phyloP scores from a whole-genome alignment of 2,329 filamentous ascomycete species.

The Monosporascus sp. region DNA sequence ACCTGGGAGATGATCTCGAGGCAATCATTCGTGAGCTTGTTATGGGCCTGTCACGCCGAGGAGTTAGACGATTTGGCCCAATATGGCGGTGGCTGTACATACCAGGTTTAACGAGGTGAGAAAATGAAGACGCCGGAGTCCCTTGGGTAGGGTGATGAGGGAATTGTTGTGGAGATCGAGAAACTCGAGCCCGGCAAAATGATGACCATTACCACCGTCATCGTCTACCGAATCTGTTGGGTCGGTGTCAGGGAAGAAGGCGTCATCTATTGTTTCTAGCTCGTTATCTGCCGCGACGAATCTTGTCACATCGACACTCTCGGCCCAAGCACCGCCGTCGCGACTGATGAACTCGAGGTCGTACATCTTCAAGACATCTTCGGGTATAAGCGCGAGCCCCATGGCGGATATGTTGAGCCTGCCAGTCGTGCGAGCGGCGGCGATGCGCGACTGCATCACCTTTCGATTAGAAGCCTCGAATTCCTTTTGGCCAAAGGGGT shows the following conservation, averaged over 20 bases:
- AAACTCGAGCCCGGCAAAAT: constrained; percentile 77
- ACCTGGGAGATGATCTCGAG: constrained; percentile 74
- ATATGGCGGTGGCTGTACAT: constrained; percentile 8
- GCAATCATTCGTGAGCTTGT: constrained; percentile 68
- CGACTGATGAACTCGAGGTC: constrained; percentile 64
- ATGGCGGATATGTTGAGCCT: constrained; percentile 85
- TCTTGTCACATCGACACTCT: constrained; percentile 80
- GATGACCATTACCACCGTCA: constrained; percentile 63
- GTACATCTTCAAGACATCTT: constrained; percentile 87
- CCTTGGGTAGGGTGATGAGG: constrained; percentile 66
- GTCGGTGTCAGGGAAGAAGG: constrained; percentile 70
- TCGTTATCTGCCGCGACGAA: constrained; percentile 90
- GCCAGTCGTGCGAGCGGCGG: constrained; percentile 69
- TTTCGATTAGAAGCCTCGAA: constrained; percentile 57
- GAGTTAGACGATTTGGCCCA: constrained; percentile 17
- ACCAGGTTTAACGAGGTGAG: constrained; percentile 81
- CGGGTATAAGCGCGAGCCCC: constrained; percentile 71
- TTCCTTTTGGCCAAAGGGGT: constrained; percentile 66
- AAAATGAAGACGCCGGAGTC: constrained; percentile 66
- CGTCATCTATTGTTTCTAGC: constrained; percentile 66
- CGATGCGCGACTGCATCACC: constrained; percentile 68
- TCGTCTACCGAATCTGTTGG: constrained; percentile 55
- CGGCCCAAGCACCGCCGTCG: constrained; percentile 73
- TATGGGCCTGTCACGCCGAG: constrained; percentile 58
- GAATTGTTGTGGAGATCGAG: constrained; percentile 85